phyloP scores from a whole-genome alignment of 2,329 filamentous ascomycete species.

The Diplodia mutila region DNA sequence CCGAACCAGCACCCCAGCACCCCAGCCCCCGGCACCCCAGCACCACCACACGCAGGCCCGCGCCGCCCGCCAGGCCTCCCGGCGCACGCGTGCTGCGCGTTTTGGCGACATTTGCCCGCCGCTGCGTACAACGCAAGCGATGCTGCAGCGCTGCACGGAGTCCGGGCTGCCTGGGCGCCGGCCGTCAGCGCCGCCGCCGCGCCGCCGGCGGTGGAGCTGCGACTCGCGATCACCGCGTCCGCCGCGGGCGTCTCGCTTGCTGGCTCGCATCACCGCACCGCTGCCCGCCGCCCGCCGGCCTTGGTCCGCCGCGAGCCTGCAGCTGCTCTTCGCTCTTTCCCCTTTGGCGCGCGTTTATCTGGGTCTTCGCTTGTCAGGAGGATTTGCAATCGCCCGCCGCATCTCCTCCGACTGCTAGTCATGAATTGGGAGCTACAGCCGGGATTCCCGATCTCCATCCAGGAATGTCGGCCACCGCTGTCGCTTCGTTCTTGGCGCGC shows the following conservation, averaged over 20 bases:
- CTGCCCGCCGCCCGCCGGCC: constrained; percentile 8
- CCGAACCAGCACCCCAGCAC: neutral
- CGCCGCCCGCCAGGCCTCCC: constrained; percentile 17
- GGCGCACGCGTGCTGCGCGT: constrained; percentile 10
- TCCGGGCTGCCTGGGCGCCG: neutral
- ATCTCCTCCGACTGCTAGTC: constrained; percentile 14
- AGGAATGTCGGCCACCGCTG: constrained; percentile 21
- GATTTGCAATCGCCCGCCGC: constrained; percentile 23
- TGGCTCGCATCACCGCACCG: constrained; percentile 13
- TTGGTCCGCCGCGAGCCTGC: neutral
- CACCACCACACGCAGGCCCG: constrained; percentile 6
- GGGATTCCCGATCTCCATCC: constrained; percentile 23
- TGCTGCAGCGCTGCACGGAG: constrained; percentile 3
- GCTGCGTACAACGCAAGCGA: constrained; percentile 17
- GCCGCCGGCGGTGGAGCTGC: constrained; percentile 1
- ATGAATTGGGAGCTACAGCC: constrained; percentile 19
- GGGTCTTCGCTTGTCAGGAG: constrained; percentile 23
- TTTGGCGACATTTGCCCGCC: constrained; percentile 23
- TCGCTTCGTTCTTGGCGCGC: constrained; percentile 11
- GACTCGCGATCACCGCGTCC: constrained; percentile 22
- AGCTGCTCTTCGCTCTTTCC: constrained; percentile 3
- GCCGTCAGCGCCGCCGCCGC: neutral
- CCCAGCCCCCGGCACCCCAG: neutral
- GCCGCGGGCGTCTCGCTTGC: constrained; percentile 18
- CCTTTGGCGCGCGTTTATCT: constrained; percentile 24